Conservation (phyloP, 2,329 filamentous ascomycete species). For the Pleurostoma richardsiae region DNA sequence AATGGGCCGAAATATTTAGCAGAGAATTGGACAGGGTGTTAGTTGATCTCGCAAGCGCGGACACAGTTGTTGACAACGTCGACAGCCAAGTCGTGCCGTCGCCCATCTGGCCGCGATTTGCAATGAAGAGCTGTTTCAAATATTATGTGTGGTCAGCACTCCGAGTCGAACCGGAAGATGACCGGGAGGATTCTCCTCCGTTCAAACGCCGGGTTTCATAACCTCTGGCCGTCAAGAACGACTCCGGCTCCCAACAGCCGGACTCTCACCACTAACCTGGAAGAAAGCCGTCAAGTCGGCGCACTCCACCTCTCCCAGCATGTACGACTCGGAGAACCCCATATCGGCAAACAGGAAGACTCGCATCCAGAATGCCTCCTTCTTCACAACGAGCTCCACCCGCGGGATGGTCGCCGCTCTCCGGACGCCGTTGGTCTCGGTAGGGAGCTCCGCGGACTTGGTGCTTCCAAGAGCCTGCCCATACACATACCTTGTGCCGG, state of each 20-base stretch:
- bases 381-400: slow-evolving; percentile 55
- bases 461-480: slow-evolving; percentile 35
- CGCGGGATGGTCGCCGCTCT: slow-evolving; percentile 31
- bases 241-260: background rate
- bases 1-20: slow-evolving; percentile 67
- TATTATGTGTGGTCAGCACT: slow-evolving; percentile 4
- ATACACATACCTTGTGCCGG: slow-evolving; percentile 33
- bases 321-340: slow-evolving; percentile 70
- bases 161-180: too few species aligned
- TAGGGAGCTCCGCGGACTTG: slow-evolving; percentile 25
- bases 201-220: too few species aligned
- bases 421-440: slow-evolving; percentile 29
- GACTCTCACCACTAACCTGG: slow-evolving; percentile 35
- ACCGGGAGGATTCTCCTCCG: too few species aligned
- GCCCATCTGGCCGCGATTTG: slow-evolving; percentile 58
- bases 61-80: slow-evolving; percentile 50
- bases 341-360: slow-evolving; percentile 67
- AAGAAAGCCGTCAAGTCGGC: slow-evolving; percentile 65
- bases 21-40: slow-evolving; percentile 55
- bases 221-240: too few species aligned
- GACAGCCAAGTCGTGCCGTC: slow-evolving; percentile 62
- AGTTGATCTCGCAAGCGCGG: slow-evolving; percentile 50
- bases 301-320: slow-evolving; percentile 67
- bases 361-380: slow-evolving; percentile 66
- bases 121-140: slow-evolving; percentile 56